Base-by-base conservation (phyloP, 2,329 filamentous ascomycete species). In the Penicillium sp. region DNA sequence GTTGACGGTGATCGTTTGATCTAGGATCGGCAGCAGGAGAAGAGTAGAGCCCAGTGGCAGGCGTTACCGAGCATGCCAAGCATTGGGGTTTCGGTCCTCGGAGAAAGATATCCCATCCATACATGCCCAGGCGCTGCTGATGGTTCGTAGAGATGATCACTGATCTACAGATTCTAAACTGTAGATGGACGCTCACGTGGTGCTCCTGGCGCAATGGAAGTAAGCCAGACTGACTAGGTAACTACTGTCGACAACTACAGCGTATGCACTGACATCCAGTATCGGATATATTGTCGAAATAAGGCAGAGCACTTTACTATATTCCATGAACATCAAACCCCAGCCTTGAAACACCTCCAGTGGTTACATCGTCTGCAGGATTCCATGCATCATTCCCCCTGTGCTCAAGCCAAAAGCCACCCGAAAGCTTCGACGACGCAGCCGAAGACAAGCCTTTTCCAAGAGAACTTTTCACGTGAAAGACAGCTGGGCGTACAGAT, bases 391-490 rank as follows among this genome's bases (percentile, higher is more conserved):
- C 19, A 48, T 36, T 19, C 37, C 37, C 35, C 13, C 2, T 29
- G 14, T 25, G 9, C 31, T 10, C 22, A 40, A 27, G 30, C 9
- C 27, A 40, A 40, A 40, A 57, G 54, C 54, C 53, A 55, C 50
- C 51, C 45, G 41, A 19, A 42, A 50, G 54, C 43, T 50, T 57
- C 14, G n/a, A 13, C 41, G 48, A 36, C 43, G 36, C 12, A 14
- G 36, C 27, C 25, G 16, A 34, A 28, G 8, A 43, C 10, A 33
- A n/a, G 27, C 25, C 28, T 35, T 8, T 13, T 6, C 1, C n/a
- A n/a, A 11, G 6, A 28, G 19, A 16, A 10, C 27, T 25, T 7
- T 19, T 4, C 46, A 43, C 37, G 46, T 43, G 39, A 43, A 30
- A 31, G 16, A 2, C 22, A 19, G 12, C 16, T 18, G 3, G 14